Conservation (phyloP, 1,284 basidiomycete genomes). For the Trichosporon sp. region DNA sequence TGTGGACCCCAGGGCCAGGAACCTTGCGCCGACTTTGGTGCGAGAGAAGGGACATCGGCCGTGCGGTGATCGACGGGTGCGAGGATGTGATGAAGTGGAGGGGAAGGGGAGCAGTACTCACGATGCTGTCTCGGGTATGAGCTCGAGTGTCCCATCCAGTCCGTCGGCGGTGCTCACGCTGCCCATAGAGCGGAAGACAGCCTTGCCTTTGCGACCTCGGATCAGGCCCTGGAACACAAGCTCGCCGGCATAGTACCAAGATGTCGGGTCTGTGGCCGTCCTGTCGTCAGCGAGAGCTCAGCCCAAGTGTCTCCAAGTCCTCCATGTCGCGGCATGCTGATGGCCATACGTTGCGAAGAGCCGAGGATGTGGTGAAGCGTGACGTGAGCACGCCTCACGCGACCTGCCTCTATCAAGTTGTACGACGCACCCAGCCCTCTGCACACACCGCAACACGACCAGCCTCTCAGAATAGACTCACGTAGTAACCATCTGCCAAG, state of each 20-base stretch:
- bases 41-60: not conserved
- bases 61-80: not conserved
- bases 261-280: not conserved
- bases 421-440: too few relatives aligned
- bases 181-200: not conserved
- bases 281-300: not conserved
- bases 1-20: too few relatives aligned
- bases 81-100: not conserved
- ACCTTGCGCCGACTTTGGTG: not conserved
- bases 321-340: too few relatives aligned
- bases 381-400: not conserved
- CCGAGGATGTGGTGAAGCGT: not conserved
- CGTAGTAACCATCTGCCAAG: not conserved
- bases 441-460: too few relatives aligned
- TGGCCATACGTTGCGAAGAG: too few relatives aligned
- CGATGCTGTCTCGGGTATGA: not conserved
- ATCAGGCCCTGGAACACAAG: not conserved
- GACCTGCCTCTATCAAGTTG: too few relatives aligned
- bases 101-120: not conserved
- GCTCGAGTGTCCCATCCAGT: not conserved
- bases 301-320: too few relatives aligned
- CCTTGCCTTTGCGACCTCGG: not conserved
- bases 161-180: not conserved
- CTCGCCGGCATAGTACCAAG: not conserved
- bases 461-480: not conserved